Conservation (phyloP, 1,284 basidiomycete genomes). For the Apiotrichum akiyoshidainum region DNA sequence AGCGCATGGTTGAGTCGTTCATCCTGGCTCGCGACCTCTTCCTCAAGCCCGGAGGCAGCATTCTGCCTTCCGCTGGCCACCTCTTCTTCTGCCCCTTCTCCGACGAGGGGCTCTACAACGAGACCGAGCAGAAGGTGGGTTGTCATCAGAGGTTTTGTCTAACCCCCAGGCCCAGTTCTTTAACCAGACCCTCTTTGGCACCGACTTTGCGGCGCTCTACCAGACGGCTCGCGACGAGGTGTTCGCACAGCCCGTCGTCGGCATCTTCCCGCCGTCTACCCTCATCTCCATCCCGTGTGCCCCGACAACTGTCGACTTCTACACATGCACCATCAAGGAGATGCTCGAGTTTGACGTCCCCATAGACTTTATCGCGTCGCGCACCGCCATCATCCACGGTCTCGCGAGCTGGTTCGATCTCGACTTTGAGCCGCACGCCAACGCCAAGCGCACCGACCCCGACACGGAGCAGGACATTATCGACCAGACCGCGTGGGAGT, state of each 20-base stretch:
- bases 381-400: constrained; percentile 48
- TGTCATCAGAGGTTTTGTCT: too few relatives aligned
- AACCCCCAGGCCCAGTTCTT: constrained; percentile 48
- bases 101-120: constrained; percentile 53
- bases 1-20: constrained; percentile 56
- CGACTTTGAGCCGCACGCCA: constrained; percentile 34
- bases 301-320: constrained; percentile 49
- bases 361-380: constrained; percentile 43
- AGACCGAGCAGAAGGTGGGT: constrained; percentile 53
- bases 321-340: constrained; percentile 43
- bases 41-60: constrained; percentile 52
- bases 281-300: constrained; percentile 39
- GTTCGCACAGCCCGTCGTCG: constrained; percentile 51
- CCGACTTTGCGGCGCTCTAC: constrained; percentile 47
- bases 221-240: constrained; percentile 42
- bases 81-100: constrained; percentile 55
- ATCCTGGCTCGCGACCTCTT: constrained; percentile 54
- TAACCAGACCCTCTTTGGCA: constrained; percentile 49
- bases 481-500: constrained; percentile 32
- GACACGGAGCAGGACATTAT: constrained; percentile 12
- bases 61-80: constrained; percentile 53
- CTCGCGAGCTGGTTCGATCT: constrained; percentile 52
- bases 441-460: constrained; percentile 4
- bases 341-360: constrained; percentile 47
- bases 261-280: constrained; percentile 49